Conservation (phyloP, 352 stramenopile species). For the Pythium coloratum region DNA sequence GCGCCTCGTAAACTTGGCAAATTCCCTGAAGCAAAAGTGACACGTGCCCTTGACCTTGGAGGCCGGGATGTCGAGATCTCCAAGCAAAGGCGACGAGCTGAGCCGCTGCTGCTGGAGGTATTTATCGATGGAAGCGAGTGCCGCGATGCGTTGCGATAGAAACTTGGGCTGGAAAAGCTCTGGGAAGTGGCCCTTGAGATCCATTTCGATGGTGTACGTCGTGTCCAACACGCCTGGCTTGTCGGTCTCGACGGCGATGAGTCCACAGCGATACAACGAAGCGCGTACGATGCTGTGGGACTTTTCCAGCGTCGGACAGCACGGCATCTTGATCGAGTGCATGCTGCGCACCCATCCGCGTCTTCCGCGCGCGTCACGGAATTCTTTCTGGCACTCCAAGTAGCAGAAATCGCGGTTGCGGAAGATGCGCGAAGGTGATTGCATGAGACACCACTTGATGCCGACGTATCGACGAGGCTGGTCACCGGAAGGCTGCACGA, state of each 20-base stretch:
- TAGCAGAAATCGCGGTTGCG: slow-evolving; percentile 66
- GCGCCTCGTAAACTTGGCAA: slow-evolving; percentile 51
- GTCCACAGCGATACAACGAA: slow-evolving; percentile 77
- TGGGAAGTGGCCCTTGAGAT: slow-evolving; percentile 80
- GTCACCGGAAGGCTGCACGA: slow-evolving; percentile 68
- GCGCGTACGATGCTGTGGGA: slow-evolving; percentile 58
- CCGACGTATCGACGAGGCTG: slow-evolving; percentile 76
- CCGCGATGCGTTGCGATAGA: slow-evolving; percentile 62
- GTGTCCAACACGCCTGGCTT: slow-evolving; percentile 72
- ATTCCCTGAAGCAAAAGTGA: slow-evolving; percentile 74
- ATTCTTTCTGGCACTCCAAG: slow-evolving; percentile 73
- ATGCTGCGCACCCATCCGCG: slow-evolving; percentile 55
- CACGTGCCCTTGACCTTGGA: slow-evolving; percentile 45
- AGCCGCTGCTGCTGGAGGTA: slow-evolving; percentile 79
- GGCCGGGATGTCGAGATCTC: slow-evolving; percentile 68
- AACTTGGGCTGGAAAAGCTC: slow-evolving; percentile 69
- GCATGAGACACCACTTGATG: slow-evolving; percentile 80
- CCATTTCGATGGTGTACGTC: slow-evolving; percentile 85
- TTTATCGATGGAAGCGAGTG: slow-evolving; percentile 71
- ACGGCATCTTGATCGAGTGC: slow-evolving; percentile 62
- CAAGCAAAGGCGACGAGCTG: slow-evolving; percentile 72
- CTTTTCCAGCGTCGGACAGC: slow-evolving; percentile 43
- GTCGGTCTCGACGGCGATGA: slow-evolving; percentile 75
- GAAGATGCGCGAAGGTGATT: slow-evolving; percentile 72
- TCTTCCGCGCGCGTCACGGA: slow-evolving; percentile 54